Evolutionary conservation across 768 basidiomycete species (phyloP).

Genomic region (Rhizopogon sp.): DNA sequence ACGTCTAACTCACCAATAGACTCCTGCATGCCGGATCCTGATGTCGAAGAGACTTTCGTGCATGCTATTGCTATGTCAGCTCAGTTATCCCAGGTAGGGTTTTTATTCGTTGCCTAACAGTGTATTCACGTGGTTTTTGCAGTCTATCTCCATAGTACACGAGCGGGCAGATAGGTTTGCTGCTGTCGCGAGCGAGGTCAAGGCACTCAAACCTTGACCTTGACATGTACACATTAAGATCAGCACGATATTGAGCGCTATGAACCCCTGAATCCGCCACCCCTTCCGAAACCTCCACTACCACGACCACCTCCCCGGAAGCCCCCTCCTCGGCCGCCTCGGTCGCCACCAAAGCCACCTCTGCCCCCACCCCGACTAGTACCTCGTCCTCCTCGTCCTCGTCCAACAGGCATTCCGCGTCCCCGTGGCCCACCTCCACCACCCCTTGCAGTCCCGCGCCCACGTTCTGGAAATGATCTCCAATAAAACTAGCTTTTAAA

Average conservation of each 20-base stretch:
- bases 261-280: slow-evolving; percentile 43
- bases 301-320: slow-evolving; percentile 39
- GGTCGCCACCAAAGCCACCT: slow-evolving; percentile 29
- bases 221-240: slow-evolving; percentile 18
- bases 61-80: slow-evolving; percentile 38
- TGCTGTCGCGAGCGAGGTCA: slow-evolving; percentile 44
- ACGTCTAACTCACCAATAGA: slow-evolving; percentile 8
- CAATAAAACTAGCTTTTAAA: slow-evolving; percentile 13
- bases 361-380: slow-evolving; percentile 31
- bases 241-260: background rate
- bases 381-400: slow-evolving; percentile 35
- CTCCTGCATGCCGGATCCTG: slow-evolving; percentile 13
- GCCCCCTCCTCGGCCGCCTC: slow-evolving; percentile 43
- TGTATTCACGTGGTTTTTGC: background rate
- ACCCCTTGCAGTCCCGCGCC: slow-evolving; percentile 30
- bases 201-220: slow-evolving; percentile 40
- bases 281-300: slow-evolving; percentile 32
- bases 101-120: background rate
- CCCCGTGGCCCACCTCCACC: slow-evolving; percentile 21
- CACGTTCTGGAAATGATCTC: slow-evolving; percentile 39
- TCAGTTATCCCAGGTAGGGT: slow-evolving; percentile 47
- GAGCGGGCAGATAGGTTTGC: slow-evolving; percentile 46
- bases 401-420: slow-evolving; percentile 20
- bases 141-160: slow-evolving; percentile 46
- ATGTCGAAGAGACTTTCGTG: slow-evolving; percentile 21